phyloP scores from a whole-genome alignment of 352 stramenopile genomes.

The Phytophthora litchii region DNA sequence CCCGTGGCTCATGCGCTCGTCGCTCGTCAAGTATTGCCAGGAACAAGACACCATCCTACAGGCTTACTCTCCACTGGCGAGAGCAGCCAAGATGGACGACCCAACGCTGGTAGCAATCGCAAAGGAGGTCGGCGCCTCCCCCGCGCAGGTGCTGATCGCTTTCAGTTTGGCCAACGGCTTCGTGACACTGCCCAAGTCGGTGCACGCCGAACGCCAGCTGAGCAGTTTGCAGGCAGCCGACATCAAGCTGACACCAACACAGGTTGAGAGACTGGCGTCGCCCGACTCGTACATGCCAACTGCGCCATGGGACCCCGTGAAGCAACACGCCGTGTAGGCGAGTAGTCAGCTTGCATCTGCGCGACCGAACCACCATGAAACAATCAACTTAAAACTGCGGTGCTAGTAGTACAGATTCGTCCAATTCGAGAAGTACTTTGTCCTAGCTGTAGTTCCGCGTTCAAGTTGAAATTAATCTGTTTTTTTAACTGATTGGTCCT shows the following conservation, averaged over 20 bases:
- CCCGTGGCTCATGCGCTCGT: slow-evolving; percentile 64
- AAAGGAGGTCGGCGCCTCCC: slow-evolving; percentile 28
- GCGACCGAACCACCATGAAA: too few relatives aligned
- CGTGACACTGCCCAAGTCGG: slow-evolving; percentile 67
- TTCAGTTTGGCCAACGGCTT: slow-evolving; percentile 63
- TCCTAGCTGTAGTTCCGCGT: too few relatives aligned
- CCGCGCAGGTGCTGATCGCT: slow-evolving; percentile 58
- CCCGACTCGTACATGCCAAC: slow-evolving; percentile 28
- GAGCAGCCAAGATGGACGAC: slow-evolving; percentile 34
- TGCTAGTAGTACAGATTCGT: too few relatives aligned
- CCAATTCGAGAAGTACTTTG: too few relatives aligned
- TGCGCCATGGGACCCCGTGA: slow-evolving; percentile 58
- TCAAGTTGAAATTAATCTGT: neutral
- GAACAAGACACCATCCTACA: slow-evolving; percentile 47
- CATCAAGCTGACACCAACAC: slow-evolving; percentile 31
- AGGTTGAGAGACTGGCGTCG: slow-evolving; percentile 24
- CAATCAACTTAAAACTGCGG: too few relatives aligned
- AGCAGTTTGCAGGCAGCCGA: slow-evolving; percentile 50
- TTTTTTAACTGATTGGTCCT: neutral
- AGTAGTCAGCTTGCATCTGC: too few relatives aligned
- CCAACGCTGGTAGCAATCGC: slow-evolving; percentile 34
- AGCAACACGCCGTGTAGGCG: slow-evolving; percentile 38
- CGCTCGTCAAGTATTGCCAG: slow-evolving; percentile 69
- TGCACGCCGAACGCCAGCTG: slow-evolving; percentile 42
- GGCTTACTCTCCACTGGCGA: slow-evolving; percentile 58